A percentile compares a stretch with the other conserved stretches of the same genome.
phyloP scores from a whole-genome alignment of 805 yeast species.

The Isabelozyma gotoi region DNA sequence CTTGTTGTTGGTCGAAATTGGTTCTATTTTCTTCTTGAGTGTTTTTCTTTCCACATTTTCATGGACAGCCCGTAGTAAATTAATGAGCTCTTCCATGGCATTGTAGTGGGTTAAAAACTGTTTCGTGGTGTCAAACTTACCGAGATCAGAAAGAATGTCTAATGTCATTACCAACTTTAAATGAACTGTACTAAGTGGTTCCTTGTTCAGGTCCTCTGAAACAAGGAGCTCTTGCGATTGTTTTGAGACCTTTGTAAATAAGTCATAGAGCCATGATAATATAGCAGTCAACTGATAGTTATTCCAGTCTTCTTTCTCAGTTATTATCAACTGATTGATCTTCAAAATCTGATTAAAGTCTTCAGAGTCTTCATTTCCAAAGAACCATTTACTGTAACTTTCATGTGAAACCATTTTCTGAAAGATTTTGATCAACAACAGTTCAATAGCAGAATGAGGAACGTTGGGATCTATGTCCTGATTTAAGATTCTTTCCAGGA shows the following conservation, averaged over 20 bases:
- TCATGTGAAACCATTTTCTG: conserved; percentile 27
- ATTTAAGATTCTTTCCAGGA: not conserved
- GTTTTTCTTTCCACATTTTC: conserved; percentile 34
- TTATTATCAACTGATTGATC: conserved; percentile 32
- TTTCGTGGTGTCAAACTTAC: conserved; percentile 40
- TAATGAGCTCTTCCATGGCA: conserved; percentile 32
- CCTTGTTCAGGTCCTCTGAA: not conserved
- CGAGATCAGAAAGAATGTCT: conserved; percentile 43
- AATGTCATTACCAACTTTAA: conserved; percentile 21
- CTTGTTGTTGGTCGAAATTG: not conserved
- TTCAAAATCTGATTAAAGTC: conserved; percentile 15
- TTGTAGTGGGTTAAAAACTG: conserved; percentile 42
- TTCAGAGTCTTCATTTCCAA: not conserved
- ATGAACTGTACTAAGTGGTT: conserved; percentile 9
- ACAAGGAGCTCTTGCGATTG: conserved; percentile 14
- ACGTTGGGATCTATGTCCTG: not conserved
- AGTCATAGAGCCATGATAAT: conserved; percentile 40
- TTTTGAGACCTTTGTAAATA: conserved; percentile 18
- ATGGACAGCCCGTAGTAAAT: conserved; percentile 41
- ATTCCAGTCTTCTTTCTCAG: conserved; percentile 42
- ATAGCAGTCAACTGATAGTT: conserved; percentile 35
- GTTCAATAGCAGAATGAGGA: not conserved
- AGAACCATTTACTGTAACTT: conserved; percentile 25
- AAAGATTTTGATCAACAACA: conserved; percentile 18
- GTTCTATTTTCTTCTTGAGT: conserved; percentile 21